Base-by-base conservation (phyloP, 73 alveolate species). In the Paraurostyla sp. region DNA sequence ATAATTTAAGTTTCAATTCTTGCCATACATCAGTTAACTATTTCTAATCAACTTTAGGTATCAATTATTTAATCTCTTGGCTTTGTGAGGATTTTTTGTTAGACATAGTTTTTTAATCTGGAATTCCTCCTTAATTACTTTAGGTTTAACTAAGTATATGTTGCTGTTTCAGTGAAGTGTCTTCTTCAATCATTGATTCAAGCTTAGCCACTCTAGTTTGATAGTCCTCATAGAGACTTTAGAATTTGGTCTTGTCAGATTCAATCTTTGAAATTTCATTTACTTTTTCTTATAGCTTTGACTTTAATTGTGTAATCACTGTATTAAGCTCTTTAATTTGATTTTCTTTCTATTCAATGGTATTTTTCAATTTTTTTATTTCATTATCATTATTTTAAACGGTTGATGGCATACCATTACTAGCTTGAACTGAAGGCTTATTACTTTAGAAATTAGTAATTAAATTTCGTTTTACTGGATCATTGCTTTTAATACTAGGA, bases 1-100 rank as follows among this genome's bases (percentile, higher is more conserved):
- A 51, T 3, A 81, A 71, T 27, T 87, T 87, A 4, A 87, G 75
- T 76, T 73, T 87, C 49, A 73, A 75, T 30, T 51, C 90, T 25
- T 32, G 69, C 33, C 1, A 23, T 30, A 42, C 57, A 6, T 27
- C 23, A 22, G 51, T 6, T 6, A 81, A 18, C 35, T 81, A 45
- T 33, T 76, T 40, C 48, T 59, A 36, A 54, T 76, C 68, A 33
- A 65, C 52, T 42, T 16, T 23, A 52, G 89, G 75, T 25, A 57
- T 33, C 23, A 32, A 11, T 50, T 73, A 15, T 46, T 45, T 11
- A n/a, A 6, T 43, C 4, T 40, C 41, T n/a, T 18, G 7, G 25
- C 4, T 32, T 22, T 35, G 1, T 3, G 2, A 16, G 25, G 16
- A 16, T 6, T 6, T 40, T 38, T 32, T 65, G 59, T 0, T 7